Base-by-base conservation (phyloP, 495 filamentous ascomycete genomes). In the Collariella sp. region DNA sequence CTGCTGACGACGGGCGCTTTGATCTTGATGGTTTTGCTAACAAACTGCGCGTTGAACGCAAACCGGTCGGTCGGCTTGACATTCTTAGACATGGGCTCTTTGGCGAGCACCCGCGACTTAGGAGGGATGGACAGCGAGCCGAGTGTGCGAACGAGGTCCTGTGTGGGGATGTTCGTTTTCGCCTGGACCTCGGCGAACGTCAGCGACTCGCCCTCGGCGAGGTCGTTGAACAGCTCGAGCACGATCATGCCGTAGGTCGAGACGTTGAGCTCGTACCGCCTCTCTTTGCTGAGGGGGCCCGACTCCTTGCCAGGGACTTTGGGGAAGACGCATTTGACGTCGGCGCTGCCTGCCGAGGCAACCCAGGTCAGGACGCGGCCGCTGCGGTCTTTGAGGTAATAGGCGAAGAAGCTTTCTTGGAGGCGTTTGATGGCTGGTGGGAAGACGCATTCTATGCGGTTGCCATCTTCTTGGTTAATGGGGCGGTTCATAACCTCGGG, bases 201-300 rank as follows among this genome's bases (percentile, higher is more conserved):
- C 12, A 95, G 67, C 31, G 73, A 81, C 55, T 84, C 76, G 36
- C 77, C 82, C 1, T 80, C 70, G 5, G 74, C 72, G 0, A 94
- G 52, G 41, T 91, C 82, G 60, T 97, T 96, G 77, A 97, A 99
- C 0, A 95, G 80, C 45, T 93, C 59, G 24, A 99, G 71, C 16
- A 99, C 84, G 31, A 96, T 65, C 87, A 97, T 93, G 52, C 83
- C 88, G 62, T 93, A 95, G 0, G 93, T 99, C 2, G 89, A 83
- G 2, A 96, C 89, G 52, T 89, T 95, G 36, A 99, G 71, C 55
- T 99, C 93, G 62, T 95, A 88, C 7, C 85, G 83, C 36, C 85
- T 79, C 19, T 87, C 83, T 62, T 83, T 88, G 50, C 72, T 73
- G n/a, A 82, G 68, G 11, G 73, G 65, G 15, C 81, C 79, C 12